Percentiles rank a stretch among this genome's conserved stretches.
Evolutionary conservation across 345 rosid species (phyloP).

Genomic region (Aurinia saxatilis): DNA sequence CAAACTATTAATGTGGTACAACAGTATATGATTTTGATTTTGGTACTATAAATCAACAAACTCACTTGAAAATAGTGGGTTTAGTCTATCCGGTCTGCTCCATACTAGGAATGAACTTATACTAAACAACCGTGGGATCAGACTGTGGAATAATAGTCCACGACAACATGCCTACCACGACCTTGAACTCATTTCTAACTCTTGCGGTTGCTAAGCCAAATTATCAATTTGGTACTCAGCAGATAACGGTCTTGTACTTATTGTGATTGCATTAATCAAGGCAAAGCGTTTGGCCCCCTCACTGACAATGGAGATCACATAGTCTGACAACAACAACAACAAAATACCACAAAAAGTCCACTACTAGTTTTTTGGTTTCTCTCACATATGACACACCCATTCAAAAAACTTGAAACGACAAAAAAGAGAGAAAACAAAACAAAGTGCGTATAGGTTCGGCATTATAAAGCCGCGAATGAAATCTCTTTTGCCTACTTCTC

Average conservation of each 20-base stretch:
- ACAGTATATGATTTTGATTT: too few relatives aligned
- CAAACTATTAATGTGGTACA: not conserved
- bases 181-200: not conserved
- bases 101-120: too few relatives aligned
- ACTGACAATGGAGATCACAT: constrained; percentile 27
- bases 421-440: not conserved
- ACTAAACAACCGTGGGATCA: too few relatives aligned
- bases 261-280: not conserved
- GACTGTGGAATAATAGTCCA: too few relatives aligned
- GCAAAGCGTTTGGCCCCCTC: constrained; percentile 24
- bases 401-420: constrained; percentile 8
- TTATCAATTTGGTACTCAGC: not conserved
- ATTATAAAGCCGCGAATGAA: constrained; percentile 16
- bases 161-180: too few relatives aligned
- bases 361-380: constrained; percentile 11
- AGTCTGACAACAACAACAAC: constrained; percentile 26
- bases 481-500: constrained; percentile 10
- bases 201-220: not conserved
- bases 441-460: constrained; percentile 18
- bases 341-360: constrained; percentile 17
- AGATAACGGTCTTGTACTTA: not conserved
- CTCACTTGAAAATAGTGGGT: too few relatives aligned
- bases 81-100: too few relatives aligned
- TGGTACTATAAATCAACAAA: too few relatives aligned
- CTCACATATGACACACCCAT: constrained; percentile 14